Conservation (phyloP, 2,329 filamentous ascomycete species). For the Metarhizium humberi region DNA sequence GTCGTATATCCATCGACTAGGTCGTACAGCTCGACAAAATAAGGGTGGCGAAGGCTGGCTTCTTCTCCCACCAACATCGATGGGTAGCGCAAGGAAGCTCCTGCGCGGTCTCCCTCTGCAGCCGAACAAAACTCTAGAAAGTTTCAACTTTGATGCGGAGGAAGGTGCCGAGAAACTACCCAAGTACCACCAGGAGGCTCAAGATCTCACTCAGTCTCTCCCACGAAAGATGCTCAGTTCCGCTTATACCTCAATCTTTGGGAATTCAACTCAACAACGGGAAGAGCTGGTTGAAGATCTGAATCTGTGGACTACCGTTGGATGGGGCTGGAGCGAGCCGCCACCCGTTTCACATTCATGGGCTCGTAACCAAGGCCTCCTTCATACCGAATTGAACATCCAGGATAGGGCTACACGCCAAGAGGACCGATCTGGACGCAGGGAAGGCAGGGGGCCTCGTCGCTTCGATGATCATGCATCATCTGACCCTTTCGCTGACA, state of each 20-base stretch:
- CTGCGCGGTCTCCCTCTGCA: constrained; percentile 53
- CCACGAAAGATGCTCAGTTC: constrained; percentile 21
- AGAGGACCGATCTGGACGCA: constrained; percentile 3
- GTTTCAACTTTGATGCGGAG: constrained; percentile 42
- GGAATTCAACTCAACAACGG: constrained; percentile 33
- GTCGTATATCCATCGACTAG: constrained; percentile 68
- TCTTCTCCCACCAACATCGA: constrained; percentile 48
- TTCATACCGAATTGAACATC: constrained; percentile 26
- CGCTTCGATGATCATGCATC: constrained; percentile 10
- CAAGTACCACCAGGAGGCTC: constrained; percentile 33
- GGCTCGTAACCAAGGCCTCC: constrained; percentile 23
- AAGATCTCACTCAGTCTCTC: constrained; percentile 31
- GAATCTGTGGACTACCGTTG: constrained; percentile 41
- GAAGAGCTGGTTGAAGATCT: constrained; percentile 35
- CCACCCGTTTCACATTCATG: constrained; percentile 27
- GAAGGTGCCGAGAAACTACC: constrained; percentile 40
- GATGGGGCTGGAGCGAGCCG: constrained; percentile 41
- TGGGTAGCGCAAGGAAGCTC: constrained; percentile 34
- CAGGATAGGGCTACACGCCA: constrained; percentile 3
- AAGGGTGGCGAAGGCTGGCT: constrained; percentile 66
- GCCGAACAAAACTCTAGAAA: constrained; percentile 40
- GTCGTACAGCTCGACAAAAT: constrained; percentile 66
- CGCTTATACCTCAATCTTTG: constrained; percentile 50
- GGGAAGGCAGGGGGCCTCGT: constrained; percentile 7
- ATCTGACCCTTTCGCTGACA: constrained; percentile 17